Percentiles rank a stretch among this genome's conserved stretches.
These are phyloP conservation scores for Chrysanthemum lavandulifolium DNA, from an alignment of 129 eudicot genomes.

Conservation along the genomic window DNA sequence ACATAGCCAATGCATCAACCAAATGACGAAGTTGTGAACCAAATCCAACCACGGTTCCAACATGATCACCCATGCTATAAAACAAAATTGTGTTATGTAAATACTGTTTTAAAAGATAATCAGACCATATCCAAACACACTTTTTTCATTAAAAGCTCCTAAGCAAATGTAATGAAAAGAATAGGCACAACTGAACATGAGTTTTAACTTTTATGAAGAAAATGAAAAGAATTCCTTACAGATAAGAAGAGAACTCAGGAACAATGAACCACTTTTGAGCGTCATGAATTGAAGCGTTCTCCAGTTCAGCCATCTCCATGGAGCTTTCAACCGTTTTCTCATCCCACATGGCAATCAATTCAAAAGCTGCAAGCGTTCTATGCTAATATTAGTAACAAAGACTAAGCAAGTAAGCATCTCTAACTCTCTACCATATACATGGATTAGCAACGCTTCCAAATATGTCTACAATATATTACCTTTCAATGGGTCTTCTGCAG, in stretches of 20 bases:
- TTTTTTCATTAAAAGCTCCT: no score
- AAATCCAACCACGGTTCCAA: conserved; percentile 63
- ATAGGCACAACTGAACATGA: not conserved
- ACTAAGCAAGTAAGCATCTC: not conserved
- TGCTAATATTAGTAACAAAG: conserved; percentile 20
- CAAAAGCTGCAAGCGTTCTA: conserved; percentile 60
- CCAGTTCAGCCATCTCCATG: conserved; percentile 91
- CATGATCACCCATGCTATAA: conserved; percentile 42
- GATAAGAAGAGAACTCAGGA: conserved; percentile 57
- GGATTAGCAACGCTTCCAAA: conserved; percentile 9
- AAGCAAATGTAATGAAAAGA: not conserved
- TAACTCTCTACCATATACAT: not conserved
- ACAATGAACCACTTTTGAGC: conserved; percentile 81
- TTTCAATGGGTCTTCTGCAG: conserved; percentile 90
- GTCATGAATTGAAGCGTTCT: conserved; percentile 80
- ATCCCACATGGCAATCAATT: conserved; percentile 61
- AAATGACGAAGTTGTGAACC: conserved; percentile 82
- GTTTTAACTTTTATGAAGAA: not conserved
- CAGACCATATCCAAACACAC: no score
- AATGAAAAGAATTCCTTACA: conserved; percentile 45
- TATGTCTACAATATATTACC: conserved; percentile 36
- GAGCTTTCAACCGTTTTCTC: conserved; percentile 78
- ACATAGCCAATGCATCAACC: conserved; percentile 57
- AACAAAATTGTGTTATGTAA: conserved; percentile 4
- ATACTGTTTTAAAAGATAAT: no score